Evolutionary conservation across 2,329 filamentous ascomycete genomes (phyloP).

Genomic region (Sporothrix dimorphospora): DNA sequence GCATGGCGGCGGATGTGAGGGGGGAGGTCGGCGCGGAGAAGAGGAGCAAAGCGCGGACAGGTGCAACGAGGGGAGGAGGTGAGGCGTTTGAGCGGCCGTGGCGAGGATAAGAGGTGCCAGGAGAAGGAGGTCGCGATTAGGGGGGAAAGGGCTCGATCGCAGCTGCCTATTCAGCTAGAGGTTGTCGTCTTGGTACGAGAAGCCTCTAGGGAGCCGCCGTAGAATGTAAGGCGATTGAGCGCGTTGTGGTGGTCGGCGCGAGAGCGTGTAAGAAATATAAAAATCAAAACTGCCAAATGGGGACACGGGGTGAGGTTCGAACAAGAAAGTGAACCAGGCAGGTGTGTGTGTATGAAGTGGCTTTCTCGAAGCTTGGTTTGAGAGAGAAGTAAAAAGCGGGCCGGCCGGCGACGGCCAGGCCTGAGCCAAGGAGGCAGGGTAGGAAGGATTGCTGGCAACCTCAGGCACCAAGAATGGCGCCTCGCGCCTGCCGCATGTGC

Average conservation of each 20-base stretch:
- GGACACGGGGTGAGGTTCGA: constrained; percentile 16
- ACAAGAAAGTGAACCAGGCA: background rate
- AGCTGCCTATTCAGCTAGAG: background rate
- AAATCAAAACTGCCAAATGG: background rate
- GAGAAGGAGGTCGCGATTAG: background rate
- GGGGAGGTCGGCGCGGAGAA: background rate
- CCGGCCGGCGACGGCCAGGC: constrained; percentile 3
- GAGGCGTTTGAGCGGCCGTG: background rate
- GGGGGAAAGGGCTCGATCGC: background rate
- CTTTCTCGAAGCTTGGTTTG: constrained; percentile 25
- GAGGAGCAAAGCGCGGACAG: background rate
- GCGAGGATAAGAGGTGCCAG: background rate
- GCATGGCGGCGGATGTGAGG: constrained; percentile 55
- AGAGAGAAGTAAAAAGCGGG: constrained; percentile 23
- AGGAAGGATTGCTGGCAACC: background rate
- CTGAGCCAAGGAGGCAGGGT: background rate
- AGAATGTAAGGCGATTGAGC: background rate
- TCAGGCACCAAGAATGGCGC: constrained; percentile 3
- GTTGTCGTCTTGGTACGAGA: background rate
- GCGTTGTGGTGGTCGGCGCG: background rate
- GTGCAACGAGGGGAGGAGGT: background rate
- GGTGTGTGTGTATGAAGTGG: constrained; percentile 20
- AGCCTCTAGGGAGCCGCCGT: background rate
- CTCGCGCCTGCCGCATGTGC: background rate
- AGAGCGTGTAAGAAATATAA: background rate